Evolutionary conservation across 208 protist species (phyloP), one percentile per base, ranked within the genome.

Genomic region (Trypanosoma grayi): DNA sequence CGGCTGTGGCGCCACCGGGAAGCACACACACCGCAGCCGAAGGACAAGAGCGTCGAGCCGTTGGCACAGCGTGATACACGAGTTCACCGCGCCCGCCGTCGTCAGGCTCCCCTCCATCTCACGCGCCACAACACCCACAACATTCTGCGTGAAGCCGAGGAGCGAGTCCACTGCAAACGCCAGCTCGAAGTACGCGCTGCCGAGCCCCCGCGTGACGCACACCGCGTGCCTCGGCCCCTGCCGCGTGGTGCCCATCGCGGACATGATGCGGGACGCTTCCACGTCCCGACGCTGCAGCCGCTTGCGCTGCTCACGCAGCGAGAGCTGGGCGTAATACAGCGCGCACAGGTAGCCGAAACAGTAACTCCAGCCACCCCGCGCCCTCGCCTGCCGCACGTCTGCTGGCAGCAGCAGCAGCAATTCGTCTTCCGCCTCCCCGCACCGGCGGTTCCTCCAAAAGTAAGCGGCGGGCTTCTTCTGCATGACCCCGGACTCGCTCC

Each of bases 341-440:
- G 83, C 77, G 63, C 89, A 95, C 34, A 84, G 60, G 62, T 92
- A 91, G 5, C 85, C 89, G 67, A 95, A 95, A 7, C 73, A 59
- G 68, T 77, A 81, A 57, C 85, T 92, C 85, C 89, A 95, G 25
- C 79, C 72, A 54, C 90, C 85, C 0, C 61, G 51, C 33, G 77
- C 60, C 7, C 31, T 33, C 11, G 70, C n/a, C 11, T 58, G 51
- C 10, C 16, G 8, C 20, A 25, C 11, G 18, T 39, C 25, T 9
- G n/a, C 45, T 18, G 36, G 16, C 13, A 27, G 56, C 31, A 30
- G 58, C 2, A 4, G 47, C 47, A 4, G 69, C 10, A 14, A 4
- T 8, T 45, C 45, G 22, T 16, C 30, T 6, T 47, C 36, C 20
- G 22, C 20, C 9, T 28, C 10, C 36, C 60, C 6, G 50, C 30